Evolutionary conservation across 2,329 filamentous ascomycete species (phyloP).

Genomic region (Xylariaceae sp.): DNA sequence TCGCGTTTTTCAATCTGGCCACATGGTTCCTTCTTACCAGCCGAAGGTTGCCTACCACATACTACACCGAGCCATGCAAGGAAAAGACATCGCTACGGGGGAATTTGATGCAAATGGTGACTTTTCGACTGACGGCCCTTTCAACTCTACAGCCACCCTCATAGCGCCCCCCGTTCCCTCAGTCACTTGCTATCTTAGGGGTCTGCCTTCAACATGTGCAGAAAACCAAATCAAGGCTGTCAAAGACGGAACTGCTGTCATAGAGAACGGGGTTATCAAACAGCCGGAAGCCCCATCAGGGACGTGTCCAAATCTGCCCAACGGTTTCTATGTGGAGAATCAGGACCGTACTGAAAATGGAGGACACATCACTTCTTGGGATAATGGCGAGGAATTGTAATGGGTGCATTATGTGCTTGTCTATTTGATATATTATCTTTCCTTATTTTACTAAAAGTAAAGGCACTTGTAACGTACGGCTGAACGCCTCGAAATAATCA

Average conservation of each 20-base stretch:
- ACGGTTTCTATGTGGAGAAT: too few species aligned
- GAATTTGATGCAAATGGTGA: conserved; percentile 41
- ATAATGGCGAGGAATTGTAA: too few species aligned
- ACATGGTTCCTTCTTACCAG: conserved; percentile 53
- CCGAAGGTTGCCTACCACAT: conserved; percentile 54
- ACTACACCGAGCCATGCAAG: conserved; percentile 51
- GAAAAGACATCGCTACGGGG: conserved; percentile 57
- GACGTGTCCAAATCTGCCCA: conserved; percentile 3
- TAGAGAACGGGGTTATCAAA: conserved; percentile 1
- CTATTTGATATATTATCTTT: too few species aligned
- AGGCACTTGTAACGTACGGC: too few species aligned
- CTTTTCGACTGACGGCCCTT: conserved; percentile 36
- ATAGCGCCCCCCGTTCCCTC: neutral
- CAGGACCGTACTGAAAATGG: too few species aligned
- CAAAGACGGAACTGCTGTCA: neutral
- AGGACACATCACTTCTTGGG: too few species aligned
- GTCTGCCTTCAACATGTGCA: conserved; percentile 8
- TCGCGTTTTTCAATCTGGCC: conserved; percentile 50
- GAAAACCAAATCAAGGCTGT: conserved; percentile 7
- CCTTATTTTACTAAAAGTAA: too few species aligned
- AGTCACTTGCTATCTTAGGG: conserved; percentile 6
- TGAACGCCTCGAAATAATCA: too few species aligned
- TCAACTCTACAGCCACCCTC: neutral
- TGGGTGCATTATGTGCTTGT: too few species aligned
- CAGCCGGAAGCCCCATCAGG: neutral